These are phyloP conservation scores for Penicillium longicatenatum DNA, from an alignment of 495 filamentous ascomycete genomes.

Conservation along the genomic window DNA sequence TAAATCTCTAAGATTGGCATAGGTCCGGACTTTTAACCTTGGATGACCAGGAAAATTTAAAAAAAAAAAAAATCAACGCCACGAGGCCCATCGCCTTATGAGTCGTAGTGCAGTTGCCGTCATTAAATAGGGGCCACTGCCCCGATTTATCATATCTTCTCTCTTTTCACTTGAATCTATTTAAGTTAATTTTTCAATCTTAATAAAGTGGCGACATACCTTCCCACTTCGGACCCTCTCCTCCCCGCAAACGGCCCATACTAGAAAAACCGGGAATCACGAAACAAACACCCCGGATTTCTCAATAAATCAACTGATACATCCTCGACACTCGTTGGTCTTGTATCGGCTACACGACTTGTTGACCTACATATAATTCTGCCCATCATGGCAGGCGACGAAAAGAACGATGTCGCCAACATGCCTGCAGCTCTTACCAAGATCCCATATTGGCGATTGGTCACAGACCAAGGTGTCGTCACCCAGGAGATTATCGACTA, in stretches of 20 bases:
- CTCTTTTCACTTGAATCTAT: not conserved
- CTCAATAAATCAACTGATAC: not conserved
- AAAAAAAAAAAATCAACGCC: not conserved
- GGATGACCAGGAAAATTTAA: slow-evolving; percentile 5
- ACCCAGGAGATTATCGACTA: slow-evolving; percentile 59
- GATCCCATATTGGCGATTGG: slow-evolving; percentile 46
- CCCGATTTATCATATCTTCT: not conserved
- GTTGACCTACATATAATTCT: slow-evolving; percentile 3
- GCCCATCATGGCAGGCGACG: slow-evolving; percentile 35
- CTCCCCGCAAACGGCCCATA: slow-evolving; percentile 1
- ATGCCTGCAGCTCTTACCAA: slow-evolving; percentile 32
- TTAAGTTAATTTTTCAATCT: not conserved
- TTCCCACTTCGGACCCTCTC: not conserved
- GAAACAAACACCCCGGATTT: not conserved
- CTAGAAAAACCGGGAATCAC: not conserved
- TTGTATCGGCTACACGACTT: not conserved
- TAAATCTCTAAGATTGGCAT: slow-evolving; percentile 5
- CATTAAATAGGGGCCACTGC: slow-evolving; percentile 6
- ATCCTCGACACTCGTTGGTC: not conserved
- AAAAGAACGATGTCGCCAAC: slow-evolving; percentile 27
- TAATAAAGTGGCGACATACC: not conserved
- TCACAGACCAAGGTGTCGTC: slow-evolving; percentile 56
- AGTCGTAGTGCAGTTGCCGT: not conserved
- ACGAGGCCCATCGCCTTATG: not conserved
- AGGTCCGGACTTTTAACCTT: not conserved